Evolutionary conservation across 257 asterid species (phyloP), one percentile per base, ranked within the genome.

Genomic region (Ocimum tenuiflorum): DNA sequence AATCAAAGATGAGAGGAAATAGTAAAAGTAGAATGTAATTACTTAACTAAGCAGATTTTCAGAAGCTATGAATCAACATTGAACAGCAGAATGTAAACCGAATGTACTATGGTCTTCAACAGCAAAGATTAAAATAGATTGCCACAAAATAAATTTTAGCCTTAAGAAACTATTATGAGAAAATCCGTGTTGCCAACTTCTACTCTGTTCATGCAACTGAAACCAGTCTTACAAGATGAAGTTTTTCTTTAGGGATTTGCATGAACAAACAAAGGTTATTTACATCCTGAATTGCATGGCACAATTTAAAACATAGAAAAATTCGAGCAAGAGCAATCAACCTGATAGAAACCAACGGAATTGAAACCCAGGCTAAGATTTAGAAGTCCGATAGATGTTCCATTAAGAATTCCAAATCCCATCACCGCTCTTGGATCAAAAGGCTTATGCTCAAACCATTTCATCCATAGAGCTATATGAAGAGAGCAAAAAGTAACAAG

Each of bases 281-380:
- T 45, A 56, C 54, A 42, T 48, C 36, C 43, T 0, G 23, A 72
- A 49, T 31, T 42, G 60, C 65, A 33, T 10, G 38, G 33, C 42
- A 35, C 27, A 35, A 10, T 43, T 56, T 60, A 11, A 14, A 13
- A 20, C 3, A 55, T 3, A 18, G 31, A 65, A 53, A 54, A 39
- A 38, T 19, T 19, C 69, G 41, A 31, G 72, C 49, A 51, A 62
- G 60, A 23, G 65, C 46, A 60, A 46, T 17, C 48, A 53, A 89
- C 97, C 95, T 89, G 97, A 81, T 89, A 89, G 86, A 89, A 89
- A 70, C 97, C 97, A 73, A 89, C 97, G 58, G 97, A 89, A 77
- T 89, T 89, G 82, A 89, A 89, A 71, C 97, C 97, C 79, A 89
- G 81, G 76, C 95, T 85, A 62, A 89, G 91, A 79, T 89, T 89